These are phyloP conservation scores for Suillus subalutaceus DNA, from an alignment of 768 basidiomycete genomes.

Conservation along the genomic window DNA sequence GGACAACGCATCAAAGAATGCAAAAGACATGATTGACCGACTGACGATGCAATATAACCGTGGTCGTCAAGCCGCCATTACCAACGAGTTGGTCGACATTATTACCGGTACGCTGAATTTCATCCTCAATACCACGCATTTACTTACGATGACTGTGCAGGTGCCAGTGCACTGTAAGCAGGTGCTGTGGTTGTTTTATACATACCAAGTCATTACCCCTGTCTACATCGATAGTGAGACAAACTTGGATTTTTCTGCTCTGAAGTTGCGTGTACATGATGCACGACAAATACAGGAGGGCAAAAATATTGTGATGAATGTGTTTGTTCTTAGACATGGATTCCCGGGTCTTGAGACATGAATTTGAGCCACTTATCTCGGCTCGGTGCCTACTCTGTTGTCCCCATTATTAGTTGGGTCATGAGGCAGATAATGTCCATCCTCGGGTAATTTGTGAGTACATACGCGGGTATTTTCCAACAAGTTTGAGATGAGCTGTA, in stretches of 20 bases:
- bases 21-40: conserved; percentile 85
- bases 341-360: neutral
- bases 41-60: conserved; percentile 97
- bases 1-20: conserved; percentile 99
- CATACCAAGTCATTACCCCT: conserved; percentile 16
- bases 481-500: neutral
- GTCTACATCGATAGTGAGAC: conserved; percentile 21
- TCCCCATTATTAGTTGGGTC: neutral
- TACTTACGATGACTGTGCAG: conserved; percentile 25
- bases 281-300: neutral
- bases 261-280: neutral
- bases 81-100: conserved; percentile 92
- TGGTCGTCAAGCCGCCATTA: conserved; percentile 97
- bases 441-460: neutral
- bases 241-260: conserved; percentile 21
- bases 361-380: neutral
- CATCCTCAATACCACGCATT: neutral
- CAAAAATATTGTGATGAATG: neutral
- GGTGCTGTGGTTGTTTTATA: conserved; percentile 17
- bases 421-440: neutral
- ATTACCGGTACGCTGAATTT: conserved; percentile 71
- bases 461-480: neutral
- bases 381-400: neutral
- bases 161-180: conserved; percentile 52
- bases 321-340: neutral